Evolutionary conservation across 2,329 filamentous ascomycete species (phyloP), one percentile per base, ranked within the genome.

Genomic region (Penicillium sp.): DNA sequence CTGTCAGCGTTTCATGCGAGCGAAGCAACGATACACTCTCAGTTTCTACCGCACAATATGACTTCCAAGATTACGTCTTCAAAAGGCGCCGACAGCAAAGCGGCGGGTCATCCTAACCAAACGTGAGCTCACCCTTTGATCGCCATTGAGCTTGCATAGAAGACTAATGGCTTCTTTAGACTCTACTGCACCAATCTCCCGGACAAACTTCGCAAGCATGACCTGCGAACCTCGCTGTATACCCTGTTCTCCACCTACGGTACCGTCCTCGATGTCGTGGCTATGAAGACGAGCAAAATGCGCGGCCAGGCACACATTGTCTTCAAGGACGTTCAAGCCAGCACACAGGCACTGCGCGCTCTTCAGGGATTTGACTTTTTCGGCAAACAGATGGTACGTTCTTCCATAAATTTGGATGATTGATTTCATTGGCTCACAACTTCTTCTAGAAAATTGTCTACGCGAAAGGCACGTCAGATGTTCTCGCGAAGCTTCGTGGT

Each of bases 221-320:
- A 97, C 70, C 77, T 99, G 34, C 87, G 91, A 65, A 88, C 90
- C 39, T 88, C 88, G 4, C 82, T 99, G 24, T 99, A 99, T 76
- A 89, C 91, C 72, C 83, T 97, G 10, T 97, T 97, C 72, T 91
- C 91, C 9, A 96, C 91, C 12, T 96, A 96, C 69, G 94, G 94
- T 33, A 86, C 91, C 0, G 89, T 99, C 13, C 84, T 99, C 52
- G 94, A 99, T 69, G 84, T 99, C 17, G 89, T 97, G 42, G 90
- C 90, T 24, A 80, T 97, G 63, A 95, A 91, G 77, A 96, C 90
- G 1, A 81, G 81, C 71, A 91, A 91, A 76, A 97, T 97, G 92
- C 88, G 94, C 43, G 94, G 94, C 3, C 94, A 99, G 75, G 94
- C 94, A 55, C 94, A 97, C 67, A 79, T 99, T 54, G 89, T 94